Evolutionary conservation across 352 stramenopile genomes (phyloP).

Genomic region (Thalassiosira pacifica): DNA sequence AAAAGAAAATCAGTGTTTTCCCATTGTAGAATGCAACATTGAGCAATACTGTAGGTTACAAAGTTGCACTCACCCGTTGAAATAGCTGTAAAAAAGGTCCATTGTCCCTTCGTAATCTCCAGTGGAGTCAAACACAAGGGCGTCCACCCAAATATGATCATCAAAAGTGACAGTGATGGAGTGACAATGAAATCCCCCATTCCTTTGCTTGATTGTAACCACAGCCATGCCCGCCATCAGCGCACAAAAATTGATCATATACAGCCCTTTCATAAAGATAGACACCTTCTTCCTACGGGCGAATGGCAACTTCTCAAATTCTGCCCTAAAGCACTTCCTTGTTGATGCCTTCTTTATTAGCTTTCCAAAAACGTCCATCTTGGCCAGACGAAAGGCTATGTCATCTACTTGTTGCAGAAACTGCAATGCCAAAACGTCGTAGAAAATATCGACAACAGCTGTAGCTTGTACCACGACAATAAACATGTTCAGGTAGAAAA

Average conservation of each 20-base stretch:
- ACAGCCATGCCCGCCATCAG: constrained; percentile 32
- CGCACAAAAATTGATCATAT: constrained; percentile 35
- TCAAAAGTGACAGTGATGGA: constrained; percentile 41
- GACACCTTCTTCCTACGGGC: constrained; percentile 15
- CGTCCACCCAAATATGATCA: constrained; percentile 51
- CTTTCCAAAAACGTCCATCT: constrained; percentile 35
- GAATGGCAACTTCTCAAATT: constrained; percentile 51
- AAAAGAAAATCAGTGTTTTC: too few species aligned
- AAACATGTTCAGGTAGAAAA: constrained; percentile 54
- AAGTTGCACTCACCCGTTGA: too few species aligned
- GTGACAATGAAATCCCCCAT: constrained; percentile 30
- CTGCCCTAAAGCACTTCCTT: constrained; percentile 35
- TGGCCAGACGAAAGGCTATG: constrained; percentile 31
- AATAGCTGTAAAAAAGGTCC: too few species aligned
- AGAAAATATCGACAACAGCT: constrained; percentile 45
- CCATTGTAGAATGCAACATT: too few species aligned
- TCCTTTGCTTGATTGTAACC: constrained; percentile 26
- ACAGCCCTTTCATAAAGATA: constrained; percentile 42
- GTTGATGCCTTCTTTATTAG: constrained; percentile 14
- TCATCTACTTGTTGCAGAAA: constrained; percentile 40
- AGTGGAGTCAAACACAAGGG: too few species aligned
- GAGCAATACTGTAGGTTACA: too few species aligned
- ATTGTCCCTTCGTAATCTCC: too few species aligned
- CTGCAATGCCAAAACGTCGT: constrained; percentile 26
- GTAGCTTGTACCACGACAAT: constrained; percentile 36